Evolutionary conservation across 2,329 filamentous ascomycete species (phyloP).

Genomic region (Fusarium sp.): DNA sequence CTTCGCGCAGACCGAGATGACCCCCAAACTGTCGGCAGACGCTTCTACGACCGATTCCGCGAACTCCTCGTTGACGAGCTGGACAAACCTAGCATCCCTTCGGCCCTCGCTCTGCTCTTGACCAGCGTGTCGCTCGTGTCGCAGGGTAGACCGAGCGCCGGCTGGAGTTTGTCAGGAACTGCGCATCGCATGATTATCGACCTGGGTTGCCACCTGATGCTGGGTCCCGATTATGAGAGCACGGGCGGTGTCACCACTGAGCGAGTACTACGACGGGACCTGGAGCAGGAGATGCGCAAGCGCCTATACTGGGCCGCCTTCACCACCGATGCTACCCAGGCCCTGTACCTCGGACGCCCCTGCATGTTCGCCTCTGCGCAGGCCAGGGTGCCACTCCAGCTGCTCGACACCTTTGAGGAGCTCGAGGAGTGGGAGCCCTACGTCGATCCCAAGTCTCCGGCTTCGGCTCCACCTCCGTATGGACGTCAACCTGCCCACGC

Average conservation of each 20-base stretch:
- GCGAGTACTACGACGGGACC: slow-evolving; percentile 43
- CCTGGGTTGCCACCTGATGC: slow-evolving; percentile 52
- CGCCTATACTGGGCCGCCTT: slow-evolving; percentile 52
- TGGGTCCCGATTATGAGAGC: slow-evolving; percentile 43
- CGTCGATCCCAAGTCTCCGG: slow-evolving; percentile 44
- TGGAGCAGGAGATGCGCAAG: slow-evolving; percentile 50
- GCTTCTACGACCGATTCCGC: slow-evolving; percentile 54
- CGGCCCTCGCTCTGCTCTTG: slow-evolving; percentile 50
- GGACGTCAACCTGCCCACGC: slow-evolving; percentile 46
- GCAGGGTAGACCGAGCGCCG: slow-evolving; percentile 50
- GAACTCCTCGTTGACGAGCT: slow-evolving; percentile 50
- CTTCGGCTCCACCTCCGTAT: slow-evolving; percentile 41
- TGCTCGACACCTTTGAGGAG: slow-evolving; percentile 50
- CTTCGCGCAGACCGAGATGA: slow-evolving; percentile 50
- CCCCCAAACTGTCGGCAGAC: slow-evolving; percentile 49
- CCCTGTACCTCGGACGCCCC: slow-evolving; percentile 50
- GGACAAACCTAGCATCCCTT: slow-evolving; percentile 52
- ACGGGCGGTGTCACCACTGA: slow-evolving; percentile 41
- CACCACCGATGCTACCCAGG: slow-evolving; percentile 49
- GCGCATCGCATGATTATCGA: slow-evolving; percentile 56
- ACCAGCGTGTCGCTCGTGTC: slow-evolving; percentile 49
- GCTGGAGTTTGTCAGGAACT: slow-evolving; percentile 51
- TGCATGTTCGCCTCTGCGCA: slow-evolving; percentile 49
- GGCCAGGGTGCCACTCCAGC: slow-evolving; percentile 47
- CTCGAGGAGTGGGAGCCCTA: slow-evolving; percentile 51